These are phyloP conservation scores for Gaeumannomyces sp. DNA, from an alignment of 2,329 filamentous ascomycete genomes.

Conservation along the genomic window DNA sequence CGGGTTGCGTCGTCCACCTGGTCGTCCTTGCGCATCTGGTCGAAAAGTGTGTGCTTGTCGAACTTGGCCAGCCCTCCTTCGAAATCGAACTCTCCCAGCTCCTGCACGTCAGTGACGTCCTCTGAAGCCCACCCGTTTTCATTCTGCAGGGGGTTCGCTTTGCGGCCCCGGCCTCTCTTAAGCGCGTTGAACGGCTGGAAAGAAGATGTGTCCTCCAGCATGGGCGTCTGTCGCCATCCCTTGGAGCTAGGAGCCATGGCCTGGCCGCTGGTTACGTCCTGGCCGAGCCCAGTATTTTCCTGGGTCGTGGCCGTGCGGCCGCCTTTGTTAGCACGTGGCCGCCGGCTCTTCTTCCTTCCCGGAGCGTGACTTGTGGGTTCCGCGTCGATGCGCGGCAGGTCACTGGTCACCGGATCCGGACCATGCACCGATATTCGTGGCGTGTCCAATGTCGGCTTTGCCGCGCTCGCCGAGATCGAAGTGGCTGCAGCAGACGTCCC, in stretches of 20 bases:
- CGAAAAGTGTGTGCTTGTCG: conserved; percentile 86
- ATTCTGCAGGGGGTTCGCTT: conserved; percentile 23
- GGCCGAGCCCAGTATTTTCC: conserved; percentile 21
- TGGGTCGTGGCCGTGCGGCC: conserved; percentile 25
- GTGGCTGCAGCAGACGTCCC: background rate
- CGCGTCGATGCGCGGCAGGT: background rate
- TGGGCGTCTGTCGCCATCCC: conserved; percentile 55
- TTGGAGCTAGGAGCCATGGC: conserved; percentile 33
- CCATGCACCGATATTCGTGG: conserved; percentile 8
- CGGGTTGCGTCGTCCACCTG: conserved; percentile 82
- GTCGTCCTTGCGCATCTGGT: conserved; percentile 85
- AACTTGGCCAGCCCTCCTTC: conserved; percentile 86
- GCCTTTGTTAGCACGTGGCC: conserved; percentile 17
- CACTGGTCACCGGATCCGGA: conserved; percentile 10
- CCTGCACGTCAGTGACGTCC: conserved; percentile 89
- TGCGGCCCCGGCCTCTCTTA: conserved; percentile 49
- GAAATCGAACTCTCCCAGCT: conserved; percentile 93
- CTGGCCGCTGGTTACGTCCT: conserved; percentile 15
- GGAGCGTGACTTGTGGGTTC: conserved; percentile 7
- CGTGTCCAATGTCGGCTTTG: background rate
- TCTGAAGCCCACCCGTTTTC: conserved; percentile 93
- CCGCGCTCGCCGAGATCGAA: background rate
- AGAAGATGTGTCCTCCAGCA: conserved; percentile 52
- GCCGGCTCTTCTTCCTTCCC: conserved; percentile 22
- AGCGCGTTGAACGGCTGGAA: conserved; percentile 58